Conservation (phyloP, 179 eudicot genomes). For the Silene noctiflora region DNA sequence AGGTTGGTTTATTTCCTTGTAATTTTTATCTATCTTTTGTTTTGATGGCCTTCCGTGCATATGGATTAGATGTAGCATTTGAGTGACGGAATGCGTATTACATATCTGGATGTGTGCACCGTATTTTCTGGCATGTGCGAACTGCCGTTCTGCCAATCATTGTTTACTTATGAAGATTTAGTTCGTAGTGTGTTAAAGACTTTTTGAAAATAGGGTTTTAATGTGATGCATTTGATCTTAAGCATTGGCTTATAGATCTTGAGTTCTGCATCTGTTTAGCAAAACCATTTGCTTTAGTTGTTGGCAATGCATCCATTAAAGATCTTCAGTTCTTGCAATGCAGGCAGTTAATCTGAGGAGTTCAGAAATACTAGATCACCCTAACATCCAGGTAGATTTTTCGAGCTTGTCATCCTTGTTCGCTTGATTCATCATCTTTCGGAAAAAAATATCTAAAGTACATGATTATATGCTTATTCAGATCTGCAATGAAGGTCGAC, state of each 20-base stretch:
- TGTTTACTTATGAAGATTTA: not conserved
- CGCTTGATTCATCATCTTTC: not conserved
- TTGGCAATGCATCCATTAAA: slow-evolving; percentile 26
- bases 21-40: not conserved
- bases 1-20: slow-evolving; percentile 44
- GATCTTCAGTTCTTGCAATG: slow-evolving; percentile 32
- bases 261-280: not conserved
- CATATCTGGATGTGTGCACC: not conserved
- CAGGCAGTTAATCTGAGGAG: slow-evolving; percentile 97
- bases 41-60: not conserved
- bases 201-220: not conserved
- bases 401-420: slow-evolving; percentile 3
- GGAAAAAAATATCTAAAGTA: slow-evolving; percentile 8
- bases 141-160: not conserved
- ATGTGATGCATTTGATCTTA: not conserved
- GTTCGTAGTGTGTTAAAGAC: not conserved
- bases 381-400: slow-evolving; percentile 61
- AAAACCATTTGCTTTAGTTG: not conserved
- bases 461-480: slow-evolving; percentile 34
- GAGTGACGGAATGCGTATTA: not conserved
- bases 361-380: slow-evolving; percentile 78
- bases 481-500: slow-evolving; percentile 95
- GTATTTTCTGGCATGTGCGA: not conserved
- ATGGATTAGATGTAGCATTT: not conserved
- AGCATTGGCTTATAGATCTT: not conserved